Evolutionary conservation across 176 grass and related monocot genomes (phyloP).

Genomic region (Cymbopogon citratus): DNA sequence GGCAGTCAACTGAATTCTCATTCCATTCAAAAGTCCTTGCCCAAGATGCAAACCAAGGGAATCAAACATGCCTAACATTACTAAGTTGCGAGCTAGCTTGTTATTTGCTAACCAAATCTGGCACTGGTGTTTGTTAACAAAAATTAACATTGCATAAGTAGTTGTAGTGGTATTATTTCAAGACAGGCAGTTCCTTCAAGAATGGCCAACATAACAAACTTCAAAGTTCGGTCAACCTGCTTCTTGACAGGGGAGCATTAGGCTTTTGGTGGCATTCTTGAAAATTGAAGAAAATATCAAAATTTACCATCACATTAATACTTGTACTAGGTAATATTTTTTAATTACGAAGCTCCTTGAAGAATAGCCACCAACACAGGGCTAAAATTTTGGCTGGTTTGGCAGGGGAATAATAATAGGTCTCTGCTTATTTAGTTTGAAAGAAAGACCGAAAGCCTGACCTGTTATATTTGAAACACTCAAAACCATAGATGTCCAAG

Average conservation of each 20-base stretch:
- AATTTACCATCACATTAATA: not conserved
- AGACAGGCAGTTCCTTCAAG: not conserved
- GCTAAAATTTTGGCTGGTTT: not conserved
- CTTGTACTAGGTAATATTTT: not conserved
- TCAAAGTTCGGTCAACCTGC: not conserved
- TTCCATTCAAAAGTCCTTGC: not conserved
- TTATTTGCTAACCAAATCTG: not conserved
- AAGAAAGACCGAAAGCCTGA: constrained; percentile 23
- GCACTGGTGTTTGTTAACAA: not conserved
- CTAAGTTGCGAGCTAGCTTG: not conserved
- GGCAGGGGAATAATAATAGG: not conserved
- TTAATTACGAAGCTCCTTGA: not conserved
- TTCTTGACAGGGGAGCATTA: not conserved
- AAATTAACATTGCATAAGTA: not conserved
- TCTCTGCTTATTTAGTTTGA: constrained; percentile 3
- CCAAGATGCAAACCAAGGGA: not conserved
- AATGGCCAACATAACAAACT: not conserved
- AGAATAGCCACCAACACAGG: not conserved
- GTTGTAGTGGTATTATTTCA: not conserved
- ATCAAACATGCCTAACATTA: not conserved
- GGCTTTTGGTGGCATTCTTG: not conserved
- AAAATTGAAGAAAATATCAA: not conserved
- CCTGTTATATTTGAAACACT: constrained; percentile 91
- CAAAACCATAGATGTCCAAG: constrained; percentile 92
- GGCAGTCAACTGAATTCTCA: not conserved